A percentile compares a stretch with the other conserved stretches of the same genome.
phyloP scores from a whole-genome alignment of 2,329 filamentous ascomycete species.

The Alternaria solani region DNA sequence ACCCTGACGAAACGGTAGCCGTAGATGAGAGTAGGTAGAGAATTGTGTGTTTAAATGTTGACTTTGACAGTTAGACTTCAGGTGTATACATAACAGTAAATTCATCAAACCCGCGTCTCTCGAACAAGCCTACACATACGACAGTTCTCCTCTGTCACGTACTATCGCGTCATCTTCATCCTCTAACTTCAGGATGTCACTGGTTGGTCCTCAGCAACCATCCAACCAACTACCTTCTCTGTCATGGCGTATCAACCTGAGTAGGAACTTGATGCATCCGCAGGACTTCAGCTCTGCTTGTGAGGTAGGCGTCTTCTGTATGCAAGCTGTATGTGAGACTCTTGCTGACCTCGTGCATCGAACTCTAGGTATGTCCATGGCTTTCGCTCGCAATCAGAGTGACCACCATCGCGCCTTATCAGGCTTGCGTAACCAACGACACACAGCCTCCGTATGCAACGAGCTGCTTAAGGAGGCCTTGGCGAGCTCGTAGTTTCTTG shows the following conservation, averaged over 20 bases:
- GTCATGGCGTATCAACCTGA: too few species aligned
- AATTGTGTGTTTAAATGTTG: not conserved
- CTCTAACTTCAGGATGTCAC: too few species aligned
- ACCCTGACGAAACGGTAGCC: constrained; percentile 26
- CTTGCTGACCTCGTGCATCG: too few species aligned
- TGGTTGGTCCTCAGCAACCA: not conserved
- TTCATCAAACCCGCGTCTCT: not conserved
- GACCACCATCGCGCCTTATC: not conserved
- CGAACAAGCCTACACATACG: too few species aligned
- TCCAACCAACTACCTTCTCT: too few species aligned
- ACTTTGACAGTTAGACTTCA: not conserved
- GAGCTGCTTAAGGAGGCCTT: not conserved
- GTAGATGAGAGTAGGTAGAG: not conserved
- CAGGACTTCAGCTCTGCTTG: not conserved
- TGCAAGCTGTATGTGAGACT: too few species aligned
- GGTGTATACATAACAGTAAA: not conserved
- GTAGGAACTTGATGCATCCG: too few species aligned
- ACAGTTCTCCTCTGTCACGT: too few species aligned
- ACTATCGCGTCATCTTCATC: too few species aligned
- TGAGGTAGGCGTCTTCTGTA: not conserved
- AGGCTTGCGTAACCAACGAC: not conserved
- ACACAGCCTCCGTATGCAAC: not conserved
- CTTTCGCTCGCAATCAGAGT: not conserved
- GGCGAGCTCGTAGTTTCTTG: not conserved
- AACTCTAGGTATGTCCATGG: not conserved